Evolutionary conservation across 495 filamentous ascomycete species (phyloP), one percentile per base, ranked within the genome.

Genomic region (Annulohypoxylon stygium): DNA sequence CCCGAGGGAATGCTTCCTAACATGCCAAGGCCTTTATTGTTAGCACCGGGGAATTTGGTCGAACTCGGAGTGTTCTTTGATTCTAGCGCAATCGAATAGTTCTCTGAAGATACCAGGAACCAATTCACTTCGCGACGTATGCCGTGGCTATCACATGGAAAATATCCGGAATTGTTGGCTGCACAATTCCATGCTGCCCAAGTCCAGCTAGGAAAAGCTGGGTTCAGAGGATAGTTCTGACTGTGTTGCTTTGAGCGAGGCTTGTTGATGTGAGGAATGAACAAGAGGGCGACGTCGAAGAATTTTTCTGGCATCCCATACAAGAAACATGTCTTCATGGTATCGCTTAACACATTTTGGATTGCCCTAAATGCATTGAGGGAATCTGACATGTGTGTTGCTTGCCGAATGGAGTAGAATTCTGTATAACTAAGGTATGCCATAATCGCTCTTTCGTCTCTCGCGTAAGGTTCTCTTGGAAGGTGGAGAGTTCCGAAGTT

Each of bases 111-210:
- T 26, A 51, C 18, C 9, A 51, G 47, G 25, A 51, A 51, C 47
- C 47, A 51, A 20, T 51, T 18, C 7, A 51, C 47, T 26, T 51
- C 47, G 2, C 47, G 47, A 18, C 18, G 47, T 2, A 51, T 51
- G 10, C 47, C 47, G 8, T 10, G 10, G 20, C 1, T 11, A 10
- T 7, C 10, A 18, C 47, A 51, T 0, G 23, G n/a, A 11, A 51
- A 51, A 11, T 51, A 51, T 51, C 25, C 18, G 20, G 47, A 51
- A 11, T 51, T 26, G 8, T 25, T 10, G 4, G 25, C 9, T 26
- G 20, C 47, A 51, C 48, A 51, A 26, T 51, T 51, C 48, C 48
- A 51, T 12, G 20, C 18, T 26, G 20, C 48, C 48, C 48, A 51
- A 12, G 48, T 51, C 48, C 48, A 51, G 8, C 48, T 51, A 26